Evolutionary conservation across 805 yeast genomes (phyloP).

Genomic region (Barnettozyma salicaria): DNA sequence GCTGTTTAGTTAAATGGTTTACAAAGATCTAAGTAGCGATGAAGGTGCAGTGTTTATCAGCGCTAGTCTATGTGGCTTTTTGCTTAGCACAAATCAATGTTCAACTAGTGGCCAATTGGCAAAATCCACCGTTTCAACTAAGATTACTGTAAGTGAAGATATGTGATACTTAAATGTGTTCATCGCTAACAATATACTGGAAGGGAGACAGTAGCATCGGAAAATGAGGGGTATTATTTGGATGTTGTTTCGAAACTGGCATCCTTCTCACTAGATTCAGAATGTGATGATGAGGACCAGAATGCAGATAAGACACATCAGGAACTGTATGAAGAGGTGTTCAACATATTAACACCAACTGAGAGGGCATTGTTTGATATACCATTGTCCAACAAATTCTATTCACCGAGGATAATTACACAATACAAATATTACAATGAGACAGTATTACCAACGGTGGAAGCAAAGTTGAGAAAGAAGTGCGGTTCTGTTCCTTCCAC

Average conservation of each 20-base stretch:
- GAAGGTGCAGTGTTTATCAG: neutral
- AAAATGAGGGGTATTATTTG: slow-evolving; percentile 19
- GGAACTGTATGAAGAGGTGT: slow-evolving; percentile 16
- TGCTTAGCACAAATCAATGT: slow-evolving; percentile 16
- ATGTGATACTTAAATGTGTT: too few species aligned
- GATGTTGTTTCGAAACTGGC: slow-evolving; percentile 11
- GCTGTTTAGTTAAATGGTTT: too few species aligned
- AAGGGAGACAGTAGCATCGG: slow-evolving; percentile 26
- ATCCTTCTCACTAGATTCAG: slow-evolving; percentile 8
- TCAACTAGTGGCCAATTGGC: slow-evolving; percentile 25
- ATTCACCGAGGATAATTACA: slow-evolving; percentile 59
- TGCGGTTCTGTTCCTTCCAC: slow-evolving; percentile 28
- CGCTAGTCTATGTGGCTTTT: neutral
- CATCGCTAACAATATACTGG: slow-evolving; percentile 3
- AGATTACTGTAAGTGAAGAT: slow-evolving; percentile 21
- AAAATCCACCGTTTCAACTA: slow-evolving; percentile 24
- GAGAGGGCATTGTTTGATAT: slow-evolving; percentile 22
- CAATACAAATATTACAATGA: slow-evolving; percentile 49
- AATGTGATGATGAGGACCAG: slow-evolving; percentile 12
- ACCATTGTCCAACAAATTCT: slow-evolving; percentile 32
- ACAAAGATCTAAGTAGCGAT: too few species aligned
- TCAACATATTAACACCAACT: slow-evolving; percentile 13
- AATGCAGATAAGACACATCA: slow-evolving; percentile 12
- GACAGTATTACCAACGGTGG: slow-evolving; percentile 27
- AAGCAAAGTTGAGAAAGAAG: slow-evolving; percentile 17